Evolutionary conservation across 495 filamentous ascomycete species (phyloP), one percentile per base, ranked within the genome.

Genomic region (Talaromyces trachyspermus): DNA sequence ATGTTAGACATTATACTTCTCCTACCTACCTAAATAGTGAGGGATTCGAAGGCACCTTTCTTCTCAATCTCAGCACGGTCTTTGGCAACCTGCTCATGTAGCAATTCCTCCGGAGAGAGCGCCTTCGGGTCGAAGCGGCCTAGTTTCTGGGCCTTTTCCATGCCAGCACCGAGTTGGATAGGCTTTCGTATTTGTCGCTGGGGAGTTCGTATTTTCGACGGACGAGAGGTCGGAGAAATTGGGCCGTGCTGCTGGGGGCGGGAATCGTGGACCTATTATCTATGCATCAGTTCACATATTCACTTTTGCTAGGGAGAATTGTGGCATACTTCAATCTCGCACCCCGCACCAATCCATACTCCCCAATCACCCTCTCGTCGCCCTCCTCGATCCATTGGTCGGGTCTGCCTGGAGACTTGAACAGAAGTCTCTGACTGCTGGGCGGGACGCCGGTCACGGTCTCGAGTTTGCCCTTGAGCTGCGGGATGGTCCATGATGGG

Each of bases 101-200:
- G 80, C 18, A 80, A 51, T 17, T 74, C 64, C 24, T 64, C 63
- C 2, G 70, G 75, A 48, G 69, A 76, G 15, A 85, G 81, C 5
- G 89, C 86, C 54, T 78, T 75, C 2, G 92, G 92, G 60, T 96
- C 89, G 66, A 98, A 98, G 23, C 92, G 89, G 29, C 92, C 92
- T 18, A 98, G 76, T 56, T 95, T 88, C 55, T 95, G 81, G 80
- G 75, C 65, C 85, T 87, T 71, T 98, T 98, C 87, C 88, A 96
- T 8, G 89, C 86, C 32, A 95, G 75, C 12, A 98, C 92, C 19
- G 84, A 89, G 66, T 95, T 85, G 20, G 80, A 68, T 47, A 87
- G 87, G 46, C 79, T 77, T 57, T 86, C 86, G 69, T 98, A 98
- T 47, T 87, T 81, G 15, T 83, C 78, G 23, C 74, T 66, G 15